Evolutionary conservation across 805 yeast species (phyloP), one percentile per base, ranked within the genome.

Genomic region (Candida peoriensis): DNA sequence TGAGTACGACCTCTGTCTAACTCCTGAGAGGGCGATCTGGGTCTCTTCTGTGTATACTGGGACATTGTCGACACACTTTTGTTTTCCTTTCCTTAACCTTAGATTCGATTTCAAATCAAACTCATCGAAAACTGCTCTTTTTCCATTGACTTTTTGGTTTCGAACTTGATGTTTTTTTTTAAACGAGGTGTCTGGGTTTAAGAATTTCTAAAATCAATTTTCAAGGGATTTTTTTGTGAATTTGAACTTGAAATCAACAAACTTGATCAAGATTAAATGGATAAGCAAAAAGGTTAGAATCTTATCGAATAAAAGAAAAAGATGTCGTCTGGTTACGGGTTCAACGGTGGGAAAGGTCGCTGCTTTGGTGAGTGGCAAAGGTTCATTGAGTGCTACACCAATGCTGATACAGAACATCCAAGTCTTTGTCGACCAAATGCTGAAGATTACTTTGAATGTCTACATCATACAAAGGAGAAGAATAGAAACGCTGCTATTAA

Each of bases 391-490:
- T 69, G 74, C 53, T 66, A 63, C 53, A 59, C 73, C 11, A 58
- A 63, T 33, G 59, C 57, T 27, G 48, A 48, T 20, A 63, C 69
- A 7, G 47, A 52, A 24, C 57, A 57, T 35, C 57, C 62, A 19
- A 37, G 44, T 13, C 55, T 62, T 38, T 70, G 76, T 54, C 50
- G 52, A 23, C 61, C 63, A n/a, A 47, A 55, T 31, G 62, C 66
- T 14, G 72, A 63, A 34, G 76, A 70, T 48, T 71, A 70, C 57
- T 51, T 57, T 32, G 76, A 71, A 54, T 71, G 76, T 46, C 59
- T 71, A 30, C 72, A 64, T 48, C 75, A 70, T 52, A 55, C 50
- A 13, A 69, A 69, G 50, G 76, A 66, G 52, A 60, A 48, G 32
- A 39, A 43, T 37, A 44, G 57, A 34, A 46, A 46, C 13, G 30